These are phyloP conservation scores for Xylaria arbuscula DNA, from an alignment of 2,329 filamentous ascomycete species.

Conservation along the genomic window DNA sequence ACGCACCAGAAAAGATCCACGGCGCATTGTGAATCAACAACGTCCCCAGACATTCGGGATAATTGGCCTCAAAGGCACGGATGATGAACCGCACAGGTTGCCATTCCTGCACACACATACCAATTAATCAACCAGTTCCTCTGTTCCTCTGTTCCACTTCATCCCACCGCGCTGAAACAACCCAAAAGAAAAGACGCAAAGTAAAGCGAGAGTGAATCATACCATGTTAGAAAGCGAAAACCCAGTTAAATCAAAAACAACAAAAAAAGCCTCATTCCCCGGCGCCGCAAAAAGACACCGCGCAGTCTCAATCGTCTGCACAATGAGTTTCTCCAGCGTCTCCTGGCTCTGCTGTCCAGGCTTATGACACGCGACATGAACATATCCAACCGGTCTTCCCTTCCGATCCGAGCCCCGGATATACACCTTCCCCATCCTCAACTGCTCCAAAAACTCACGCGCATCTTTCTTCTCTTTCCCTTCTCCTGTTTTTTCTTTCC, in stretches of 20 bases:
- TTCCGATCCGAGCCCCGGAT: slow-evolving; percentile 84
- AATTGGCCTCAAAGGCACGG: slow-evolving; percentile 97
- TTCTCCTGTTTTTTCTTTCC: slow-evolving; percentile 54
- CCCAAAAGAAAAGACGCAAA: no score
- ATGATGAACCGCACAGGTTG: slow-evolving; percentile 97
- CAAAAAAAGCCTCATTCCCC: slow-evolving; percentile 86
- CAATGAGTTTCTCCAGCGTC: slow-evolving; percentile 84
- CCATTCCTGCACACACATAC: slow-evolving; percentile 72
- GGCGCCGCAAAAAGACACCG: slow-evolving; percentile 76
- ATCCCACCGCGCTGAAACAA: no score
- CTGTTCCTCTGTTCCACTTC: no score
- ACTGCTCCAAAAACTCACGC: slow-evolving; percentile 81
- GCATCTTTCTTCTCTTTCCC: slow-evolving; percentile 70
- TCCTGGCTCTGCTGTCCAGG: slow-evolving; percentile 82
- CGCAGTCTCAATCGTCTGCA: slow-evolving; percentile 91
- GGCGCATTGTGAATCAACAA: slow-evolving; percentile 94
- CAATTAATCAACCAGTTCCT: no score
- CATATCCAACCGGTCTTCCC: slow-evolving; percentile 85
- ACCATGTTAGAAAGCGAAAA: slow-evolving; percentile 95
- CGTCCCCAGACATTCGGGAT: slow-evolving; percentile 87
- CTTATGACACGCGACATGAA: slow-evolving; percentile 83
- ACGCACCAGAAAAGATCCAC: slow-evolving; percentile 87
- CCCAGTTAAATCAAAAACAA: slow-evolving; percentile 93
- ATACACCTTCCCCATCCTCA: slow-evolving; percentile 89
- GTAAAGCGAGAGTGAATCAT: slow-evolving; percentile 41